Base-by-base conservation (phyloP, 2,329 filamentous ascomycete species). In the Colletotrichum magnum region DNA sequence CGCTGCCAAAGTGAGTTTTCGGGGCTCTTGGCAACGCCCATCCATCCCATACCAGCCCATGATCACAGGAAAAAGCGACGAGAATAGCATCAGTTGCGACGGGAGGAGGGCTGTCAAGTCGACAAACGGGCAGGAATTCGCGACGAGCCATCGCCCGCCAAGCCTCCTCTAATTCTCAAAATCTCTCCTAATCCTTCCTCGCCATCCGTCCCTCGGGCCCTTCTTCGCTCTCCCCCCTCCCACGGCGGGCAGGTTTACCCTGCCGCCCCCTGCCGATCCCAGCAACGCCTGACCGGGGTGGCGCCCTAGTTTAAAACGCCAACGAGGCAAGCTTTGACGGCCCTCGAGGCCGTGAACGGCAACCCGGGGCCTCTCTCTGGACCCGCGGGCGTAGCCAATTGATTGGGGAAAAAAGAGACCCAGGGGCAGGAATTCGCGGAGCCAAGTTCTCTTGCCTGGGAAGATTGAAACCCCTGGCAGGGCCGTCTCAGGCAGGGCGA, bases 111-210 rank as follows among this genome's bases (percentile, higher is more conserved):
- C 16, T 10, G 32, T 32, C 43, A 32, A 32, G 32, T 36, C 32
- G 32, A 36, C 32, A 36, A 36, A 36, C 12, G 36, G 51, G 64
- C 43, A 68, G 32, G 45, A 41, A 13, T 64, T 68, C 60, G 60
- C 65, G 60, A 68, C 36, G 28, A 47, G 54, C 60, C 54, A 41
- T 53, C 52, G 28, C 9, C 28, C 36, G 60, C 60, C 60, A 64
- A 68, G 60, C 12, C 59, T 47, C 21, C 12, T 64, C 41, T 48
- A 58, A 48, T 39, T 62, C 50, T 51, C 39, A 10, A 47, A 61
- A 62, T 54, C 36, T 68, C 65, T 68, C 53, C 65, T 64, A 64
- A 68, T 53, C 65, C 65, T 64, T 41, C 60, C 64, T 39, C 41
- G 4, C 16, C n/a, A 5, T 28, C 18, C 18, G 18, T 10, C 26